These are phyloP conservation scores for Tuctoria greenei DNA, from an alignment of 176 grass and related monocot species.

Conservation along the genomic window DNA sequence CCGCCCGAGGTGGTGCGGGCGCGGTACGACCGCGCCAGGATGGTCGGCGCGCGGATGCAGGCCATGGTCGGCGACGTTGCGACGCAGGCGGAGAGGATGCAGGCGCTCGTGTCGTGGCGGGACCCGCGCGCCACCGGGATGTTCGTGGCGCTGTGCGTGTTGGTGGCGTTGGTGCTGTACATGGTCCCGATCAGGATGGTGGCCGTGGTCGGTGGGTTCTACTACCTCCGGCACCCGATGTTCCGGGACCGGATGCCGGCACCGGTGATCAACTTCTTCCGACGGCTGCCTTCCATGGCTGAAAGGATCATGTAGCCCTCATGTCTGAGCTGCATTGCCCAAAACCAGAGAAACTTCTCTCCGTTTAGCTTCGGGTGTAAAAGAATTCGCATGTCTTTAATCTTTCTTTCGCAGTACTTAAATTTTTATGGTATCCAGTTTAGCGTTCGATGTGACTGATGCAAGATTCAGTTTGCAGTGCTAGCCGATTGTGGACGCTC, in stretches of 20 bases:
- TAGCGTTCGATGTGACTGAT: too few relatives aligned
- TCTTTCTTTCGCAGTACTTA: neutral
- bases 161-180: slow-evolving; percentile 61
- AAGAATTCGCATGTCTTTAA: neutral
- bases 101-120: slow-evolving; percentile 82
- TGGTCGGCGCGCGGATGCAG: slow-evolving; percentile 75
- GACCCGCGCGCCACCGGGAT: slow-evolving; percentile 81
- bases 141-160: slow-evolving; percentile 72
- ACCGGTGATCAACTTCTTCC: slow-evolving; percentile 72
- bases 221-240: slow-evolving; percentile 83
- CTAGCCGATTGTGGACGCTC: too few relatives aligned
- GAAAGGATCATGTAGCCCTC: slow-evolving; percentile 67
- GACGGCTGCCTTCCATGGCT: slow-evolving; percentile 70
- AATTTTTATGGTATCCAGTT: too few relatives aligned
- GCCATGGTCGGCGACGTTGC: slow-evolving; percentile 82
- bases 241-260: slow-evolving; percentile 71
- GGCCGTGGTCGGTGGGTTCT: slow-evolving; percentile 54
- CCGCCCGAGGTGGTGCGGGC: slow-evolving; percentile 59
- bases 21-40: slow-evolving; percentile 63
- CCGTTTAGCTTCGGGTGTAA: neutral
- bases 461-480: too few relatives aligned
- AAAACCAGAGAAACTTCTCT: too few relatives aligned
- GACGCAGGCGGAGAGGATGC: slow-evolving; percentile 79
- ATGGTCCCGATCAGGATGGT: slow-evolving; percentile 63
- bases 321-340: too few relatives aligned